Percentiles rank a stretch among this genome's conserved stretches.
Evolutionary conservation across 2,329 filamentous ascomycete genomes (phyloP).

Genomic region (Beauveria sp.): DNA sequence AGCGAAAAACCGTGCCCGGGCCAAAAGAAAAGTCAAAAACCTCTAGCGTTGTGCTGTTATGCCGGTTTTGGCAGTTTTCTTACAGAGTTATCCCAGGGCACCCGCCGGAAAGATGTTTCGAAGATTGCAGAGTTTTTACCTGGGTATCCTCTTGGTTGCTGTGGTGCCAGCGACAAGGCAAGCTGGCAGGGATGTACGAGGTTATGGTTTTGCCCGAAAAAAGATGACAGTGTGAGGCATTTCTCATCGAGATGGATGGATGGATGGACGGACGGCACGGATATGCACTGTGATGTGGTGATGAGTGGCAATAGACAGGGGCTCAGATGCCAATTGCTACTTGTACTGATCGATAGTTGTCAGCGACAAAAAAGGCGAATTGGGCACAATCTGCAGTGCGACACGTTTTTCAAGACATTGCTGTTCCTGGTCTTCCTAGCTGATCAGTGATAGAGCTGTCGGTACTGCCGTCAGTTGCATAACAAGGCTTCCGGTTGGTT

Average conservation of each 20-base stretch:
- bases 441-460: too few species aligned
- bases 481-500: neutral
- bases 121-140: neutral
- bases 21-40: neutral
- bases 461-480: neutral
- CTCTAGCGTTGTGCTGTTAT: neutral
- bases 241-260: neutral
- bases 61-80: neutral
- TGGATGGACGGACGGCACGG: neutral
- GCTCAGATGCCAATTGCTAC: neutral
- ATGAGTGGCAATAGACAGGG: neutral
- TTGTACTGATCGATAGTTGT: neutral
- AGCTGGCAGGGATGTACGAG: too few species aligned
- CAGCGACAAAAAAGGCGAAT: neutral
- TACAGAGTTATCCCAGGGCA: neutral
- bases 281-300: neutral
- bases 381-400: neutral
- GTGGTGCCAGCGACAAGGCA: neutral
- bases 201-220: too few species aligned
- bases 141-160: neutral
- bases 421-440: neutral
- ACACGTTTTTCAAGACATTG: neutral
- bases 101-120: neutral
- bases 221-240: neutral
- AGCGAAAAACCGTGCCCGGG: neutral